These are phyloP conservation scores for Asterophora lycoperdoides DNA, from an alignment of 768 basidiomycete genomes.

Conservation along the genomic window DNA sequence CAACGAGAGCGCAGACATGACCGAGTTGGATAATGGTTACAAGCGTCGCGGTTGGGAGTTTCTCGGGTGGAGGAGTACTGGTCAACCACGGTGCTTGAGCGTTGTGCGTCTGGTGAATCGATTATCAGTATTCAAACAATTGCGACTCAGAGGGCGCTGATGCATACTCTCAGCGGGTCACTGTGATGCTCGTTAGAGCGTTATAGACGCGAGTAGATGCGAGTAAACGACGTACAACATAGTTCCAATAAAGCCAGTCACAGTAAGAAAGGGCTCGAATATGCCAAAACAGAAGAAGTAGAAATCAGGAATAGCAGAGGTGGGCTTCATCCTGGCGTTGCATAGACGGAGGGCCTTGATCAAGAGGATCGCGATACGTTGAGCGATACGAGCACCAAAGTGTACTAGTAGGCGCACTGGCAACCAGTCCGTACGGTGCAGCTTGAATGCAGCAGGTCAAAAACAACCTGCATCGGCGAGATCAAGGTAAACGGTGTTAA, in stretches of 20 bases:
- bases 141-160: slow-evolving; percentile 1
- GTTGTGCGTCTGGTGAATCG: slow-evolving; percentile 54
- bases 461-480: slow-evolving; percentile 13
- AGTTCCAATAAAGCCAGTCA: slow-evolving; percentile 62
- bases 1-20: slow-evolving; percentile 72
- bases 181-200: slow-evolving; percentile 24
- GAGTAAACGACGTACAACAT: slow-evolving; percentile 33
- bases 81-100: slow-evolving; percentile 71
- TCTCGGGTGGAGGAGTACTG: slow-evolving; percentile 40
- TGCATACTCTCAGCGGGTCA: slow-evolving; percentile 60
- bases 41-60: slow-evolving; percentile 55
- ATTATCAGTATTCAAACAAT: background rate
- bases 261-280: slow-evolving; percentile 68
- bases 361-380: background rate
- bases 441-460: slow-evolving; percentile 5
- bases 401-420: slow-evolving; percentile 1
- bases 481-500: background rate
- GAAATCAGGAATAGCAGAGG: slow-evolving; percentile 64
- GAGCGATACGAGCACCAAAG: slow-evolving; percentile 10
- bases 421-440: background rate
- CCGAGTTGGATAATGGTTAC: slow-evolving; percentile 74
- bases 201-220: background rate
- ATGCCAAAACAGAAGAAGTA: slow-evolving; percentile 73
- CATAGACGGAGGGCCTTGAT: background rate
- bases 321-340: slow-evolving; percentile 32